Evolutionary conservation across 371 early-diverging fungal species (phyloP), one percentile per base, ranked within the genome.

Genomic region (Mortierella polycephala): DNA sequence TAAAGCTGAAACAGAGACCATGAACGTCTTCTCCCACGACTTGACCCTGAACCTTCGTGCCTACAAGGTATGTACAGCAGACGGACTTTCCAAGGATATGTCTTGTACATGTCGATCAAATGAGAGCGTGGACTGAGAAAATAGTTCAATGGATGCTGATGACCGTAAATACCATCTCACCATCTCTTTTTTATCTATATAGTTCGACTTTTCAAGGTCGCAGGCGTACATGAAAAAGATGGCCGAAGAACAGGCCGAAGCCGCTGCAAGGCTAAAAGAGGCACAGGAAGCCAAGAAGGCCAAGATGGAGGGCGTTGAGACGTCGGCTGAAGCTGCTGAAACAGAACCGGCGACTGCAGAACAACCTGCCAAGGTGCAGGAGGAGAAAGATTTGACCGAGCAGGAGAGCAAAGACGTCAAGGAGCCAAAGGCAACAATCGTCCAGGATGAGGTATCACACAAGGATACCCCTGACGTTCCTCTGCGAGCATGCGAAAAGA

Each of bases 151-250:
- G 30, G 30, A 30, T 30, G 30, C 30, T 30, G 4, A 30, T 30
- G 30, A 30, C 30, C 4, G 30, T 30, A 30, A 30, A 30, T 4
- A 30, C 30, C 4, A 30, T 30, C 30, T 30, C 30, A 30, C 30
- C 30, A 30, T 30, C 30, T 30, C 30, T 30, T 30, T 13, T 40
- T 51, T 2, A 2, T 52, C n/a, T n/a, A 21, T 16, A 1, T 64
- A 88, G 87, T 83, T 83, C 52, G 71, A 80, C 21, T 88, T 90
- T 61, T 82, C 83, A 42, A 82, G 75, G 58, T 80, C 85, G 14
- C 81, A 84, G 23, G 77, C 42, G 16, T 87, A 84, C 57, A 39
- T 86, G 67, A 61, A 81, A 62, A 57, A 77, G 58, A 82, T 85
- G 47, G 61, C 81, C 39, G 77, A 77, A 18, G 85, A 86, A 56